Evolutionary conservation across 2,329 filamentous ascomycete genomes (phyloP), one percentile per base, ranked within the genome.

Genomic region (Fonsecaea monophora): DNA sequence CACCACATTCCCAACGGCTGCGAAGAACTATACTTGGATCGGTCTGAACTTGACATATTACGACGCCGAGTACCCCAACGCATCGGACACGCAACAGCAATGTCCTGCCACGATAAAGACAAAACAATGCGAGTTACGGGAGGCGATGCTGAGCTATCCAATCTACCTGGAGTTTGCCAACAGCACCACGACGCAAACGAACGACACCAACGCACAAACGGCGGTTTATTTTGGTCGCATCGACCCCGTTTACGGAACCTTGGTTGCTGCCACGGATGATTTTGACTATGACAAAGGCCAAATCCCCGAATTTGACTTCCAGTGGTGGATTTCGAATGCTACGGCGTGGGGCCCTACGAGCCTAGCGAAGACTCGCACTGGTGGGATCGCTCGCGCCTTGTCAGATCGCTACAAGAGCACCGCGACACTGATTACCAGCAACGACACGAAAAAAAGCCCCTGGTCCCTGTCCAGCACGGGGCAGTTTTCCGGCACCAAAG

Each of bases 11-110:
- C 40, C 40, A 5, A 42, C 40, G 40, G 40, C 40, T 5, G 40
- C 40, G 40, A 42, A 42, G 40, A 42, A 42, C 10, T 42, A 42
- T 42, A 42, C 40, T 42, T 42, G 40, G 40, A 42, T 42, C 40
- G 40, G 40, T n/a, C 40, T 42, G 15, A 42, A 42, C 40, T 42
- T 42, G 13, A 42, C 40, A 18, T 42, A 42, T n/a, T n/a, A 42
- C 12, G 4, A 40, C 15, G 38, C 9, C 9, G 38, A 40, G 10
- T 10, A 40, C 10, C 10, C 4, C 1, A 15, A 9, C 4, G 10
- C 40, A 10, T n/a, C 4, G 40, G 18, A 4, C 15, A 13, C 15
- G 40, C 5, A 13, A n/a, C 40, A n/a, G 40, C 8, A n/a, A 18
- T 42, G 40, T 18, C 40, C 40, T n/a, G 4, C 18, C 4, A 42